These are phyloP conservation scores for Chrysophaeum taylorii DNA, from an alignment of 352 stramenopile species.

Conservation along the genomic window DNA sequence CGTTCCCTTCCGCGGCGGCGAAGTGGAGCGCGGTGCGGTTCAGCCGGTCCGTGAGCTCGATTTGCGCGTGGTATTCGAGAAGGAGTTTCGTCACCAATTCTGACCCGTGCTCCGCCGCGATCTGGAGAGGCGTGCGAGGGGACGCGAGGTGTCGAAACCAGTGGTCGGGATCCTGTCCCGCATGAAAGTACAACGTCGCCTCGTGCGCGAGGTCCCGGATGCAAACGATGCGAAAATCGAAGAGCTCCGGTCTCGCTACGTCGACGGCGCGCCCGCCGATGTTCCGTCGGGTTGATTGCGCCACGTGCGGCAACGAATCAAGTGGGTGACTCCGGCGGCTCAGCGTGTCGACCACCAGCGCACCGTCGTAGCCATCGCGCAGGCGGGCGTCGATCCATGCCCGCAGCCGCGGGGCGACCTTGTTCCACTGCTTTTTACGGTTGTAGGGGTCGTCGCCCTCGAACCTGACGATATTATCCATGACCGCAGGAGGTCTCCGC, in stretches of 20 bases:
- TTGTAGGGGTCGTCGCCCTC: no score
- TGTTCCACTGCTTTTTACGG: background rate
- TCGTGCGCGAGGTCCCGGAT: conserved; percentile 23
- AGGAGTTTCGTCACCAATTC: conserved; percentile 1
- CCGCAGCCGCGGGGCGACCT: conserved; percentile 17
- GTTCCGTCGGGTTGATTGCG: conserved; percentile 25
- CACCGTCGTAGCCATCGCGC: conserved; percentile 25
- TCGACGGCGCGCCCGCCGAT: conserved; percentile 19
- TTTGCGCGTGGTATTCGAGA: conserved; percentile 13
- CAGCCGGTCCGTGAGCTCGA: conserved; percentile 25
- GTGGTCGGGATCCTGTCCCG: conserved; percentile 21
- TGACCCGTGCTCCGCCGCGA: conserved; percentile 14
- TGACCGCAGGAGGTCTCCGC: no score
- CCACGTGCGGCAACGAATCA: background rate
- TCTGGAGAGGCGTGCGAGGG: conserved; percentile 1
- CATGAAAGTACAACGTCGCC: conserved; percentile 30
- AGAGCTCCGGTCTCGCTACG: conserved; percentile 19
- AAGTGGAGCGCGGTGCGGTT: conserved; percentile 32
- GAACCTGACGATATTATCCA: no score
- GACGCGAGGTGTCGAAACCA: background rate
- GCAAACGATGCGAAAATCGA: conserved; percentile 28
- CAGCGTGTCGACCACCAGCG: conserved; percentile 24
- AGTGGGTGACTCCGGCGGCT: background rate
- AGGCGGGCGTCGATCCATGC: conserved; percentile 18
- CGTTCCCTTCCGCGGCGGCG: conserved; percentile 22